These are phyloP conservation scores for Meredithiella fracta DNA, from an alignment of 2,329 filamentous ascomycete genomes.

Conservation along the genomic window DNA sequence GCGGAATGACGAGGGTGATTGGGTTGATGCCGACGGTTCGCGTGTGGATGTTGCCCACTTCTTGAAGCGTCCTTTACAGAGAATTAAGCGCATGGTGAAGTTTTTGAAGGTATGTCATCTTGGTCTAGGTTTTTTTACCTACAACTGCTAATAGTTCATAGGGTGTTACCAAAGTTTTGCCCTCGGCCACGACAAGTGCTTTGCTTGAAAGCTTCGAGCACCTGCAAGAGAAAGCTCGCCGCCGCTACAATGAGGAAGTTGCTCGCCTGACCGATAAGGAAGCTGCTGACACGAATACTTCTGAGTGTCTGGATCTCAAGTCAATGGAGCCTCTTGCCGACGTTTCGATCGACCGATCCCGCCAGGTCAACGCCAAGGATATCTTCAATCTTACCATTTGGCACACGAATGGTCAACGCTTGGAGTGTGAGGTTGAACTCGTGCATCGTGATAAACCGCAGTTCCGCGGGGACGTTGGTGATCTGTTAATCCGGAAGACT, in stretches of 20 bases:
- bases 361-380: constrained; percentile 79
- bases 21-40: constrained; percentile 61
- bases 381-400: constrained; percentile 70
- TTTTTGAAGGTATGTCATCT: constrained; percentile 48
- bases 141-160: constrained; percentile 16
- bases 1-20: constrained; percentile 47
- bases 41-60: constrained; percentile 88
- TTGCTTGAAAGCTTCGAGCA: constrained; percentile 42
- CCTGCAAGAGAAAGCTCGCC: constrained; percentile 61
- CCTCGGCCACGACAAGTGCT: constrained; percentile 29
- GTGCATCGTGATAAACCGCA: constrained; percentile 65
- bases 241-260: constrained; percentile 43
- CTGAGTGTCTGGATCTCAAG: constrained; percentile 59
- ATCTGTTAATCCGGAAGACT: constrained; percentile 86
- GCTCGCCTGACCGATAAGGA: constrained; percentile 71
- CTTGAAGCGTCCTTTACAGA: constrained; percentile 71
- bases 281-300: constrained; percentile 67
- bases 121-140: neutral
- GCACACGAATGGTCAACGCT: constrained; percentile 77
- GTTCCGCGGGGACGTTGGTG: constrained; percentile 52
- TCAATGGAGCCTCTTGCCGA: constrained; percentile 56
- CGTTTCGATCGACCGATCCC: constrained; percentile 55
- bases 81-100: constrained; percentile 75
- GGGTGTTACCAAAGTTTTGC: constrained; percentile 41
- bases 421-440: constrained; percentile 79